These are phyloP conservation scores for Rhododendron molle DNA, from an alignment of 148 eudicot species.

Conservation along the genomic window DNA sequence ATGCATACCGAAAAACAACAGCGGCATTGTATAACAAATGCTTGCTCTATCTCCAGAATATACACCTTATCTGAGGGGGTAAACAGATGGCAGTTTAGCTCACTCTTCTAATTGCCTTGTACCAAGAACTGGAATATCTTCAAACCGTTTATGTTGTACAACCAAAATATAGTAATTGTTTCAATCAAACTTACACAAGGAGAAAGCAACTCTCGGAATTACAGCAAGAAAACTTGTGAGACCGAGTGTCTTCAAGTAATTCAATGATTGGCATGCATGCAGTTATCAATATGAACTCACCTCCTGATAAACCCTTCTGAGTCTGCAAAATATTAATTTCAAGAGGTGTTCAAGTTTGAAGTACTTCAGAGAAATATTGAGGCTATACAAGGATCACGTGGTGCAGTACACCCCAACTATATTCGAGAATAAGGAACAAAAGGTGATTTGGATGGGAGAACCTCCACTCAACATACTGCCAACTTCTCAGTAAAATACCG, in stretches of 20 bases:
- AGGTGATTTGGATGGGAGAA: not conserved
- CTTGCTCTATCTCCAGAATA: not conserved
- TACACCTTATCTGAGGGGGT: not conserved
- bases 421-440: not conserved
- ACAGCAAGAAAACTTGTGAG: not conserved
- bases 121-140: conserved; percentile 43
- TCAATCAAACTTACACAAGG: not conserved
- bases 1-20: not conserved
- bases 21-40: not conserved
- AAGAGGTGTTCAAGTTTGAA: not conserved
- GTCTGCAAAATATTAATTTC: not conserved
- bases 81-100: not conserved
- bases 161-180: not conserved
- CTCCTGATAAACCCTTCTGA: not conserved
- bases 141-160: conserved; percentile 36
- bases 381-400: not conserved
- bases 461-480: not conserved
- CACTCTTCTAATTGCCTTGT: conserved; percentile 34
- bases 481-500: not conserved
- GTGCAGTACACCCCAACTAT: not conserved
- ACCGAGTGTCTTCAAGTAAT: not conserved
- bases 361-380: not conserved
- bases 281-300: not conserved
- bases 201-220: not conserved
- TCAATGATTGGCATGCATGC: not conserved